A percentile compares a stretch with the other conserved stretches of the same genome.
Evolutionary conservation across 305 asterid species (phyloP).

Genomic region (Ilex paraguariensis): DNA sequence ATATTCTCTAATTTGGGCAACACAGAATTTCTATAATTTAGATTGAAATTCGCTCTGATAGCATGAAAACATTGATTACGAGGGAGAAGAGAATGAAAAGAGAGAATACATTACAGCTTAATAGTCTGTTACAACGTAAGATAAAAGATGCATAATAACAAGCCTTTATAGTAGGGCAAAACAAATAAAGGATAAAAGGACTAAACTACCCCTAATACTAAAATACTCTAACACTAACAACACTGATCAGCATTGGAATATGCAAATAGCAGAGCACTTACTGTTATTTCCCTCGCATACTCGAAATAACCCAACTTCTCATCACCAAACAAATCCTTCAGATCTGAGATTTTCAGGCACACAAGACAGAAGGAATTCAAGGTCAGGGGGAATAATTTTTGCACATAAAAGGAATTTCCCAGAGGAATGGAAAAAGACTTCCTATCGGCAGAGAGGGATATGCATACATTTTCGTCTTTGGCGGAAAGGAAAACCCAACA

Average conservation of each 20-base stretch:
- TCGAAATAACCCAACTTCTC: constrained; percentile 75
- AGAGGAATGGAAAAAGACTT: background rate
- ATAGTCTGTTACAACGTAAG: too few species aligned
- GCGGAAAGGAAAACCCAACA: constrained; percentile 68
- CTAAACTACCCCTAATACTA: too few species aligned
- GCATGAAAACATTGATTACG: too few species aligned
- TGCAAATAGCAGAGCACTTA: constrained; percentile 24
- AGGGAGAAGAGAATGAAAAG: too few species aligned
- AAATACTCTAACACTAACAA: background rate
- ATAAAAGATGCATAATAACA: too few species aligned
- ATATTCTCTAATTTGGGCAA: too few species aligned
- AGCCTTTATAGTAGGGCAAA: too few species aligned
- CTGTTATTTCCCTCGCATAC: constrained; percentile 78
- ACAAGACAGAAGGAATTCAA: constrained; percentile 10
- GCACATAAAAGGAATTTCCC: background rate
- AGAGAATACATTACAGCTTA: too few species aligned
- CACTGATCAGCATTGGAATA: constrained; percentile 1
- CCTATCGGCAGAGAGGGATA: constrained; percentile 12
- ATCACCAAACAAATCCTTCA: constrained; percentile 59
- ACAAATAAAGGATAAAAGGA: too few species aligned
- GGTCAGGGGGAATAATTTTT: constrained; percentile 14
- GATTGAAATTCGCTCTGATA: too few species aligned
- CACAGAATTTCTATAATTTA: too few species aligned
- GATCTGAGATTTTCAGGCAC: constrained; percentile 32
- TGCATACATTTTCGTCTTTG: constrained; percentile 68